Base-by-base conservation (phyloP, 129 eudicot species). In the Smallanthus sonchifolius region DNA sequence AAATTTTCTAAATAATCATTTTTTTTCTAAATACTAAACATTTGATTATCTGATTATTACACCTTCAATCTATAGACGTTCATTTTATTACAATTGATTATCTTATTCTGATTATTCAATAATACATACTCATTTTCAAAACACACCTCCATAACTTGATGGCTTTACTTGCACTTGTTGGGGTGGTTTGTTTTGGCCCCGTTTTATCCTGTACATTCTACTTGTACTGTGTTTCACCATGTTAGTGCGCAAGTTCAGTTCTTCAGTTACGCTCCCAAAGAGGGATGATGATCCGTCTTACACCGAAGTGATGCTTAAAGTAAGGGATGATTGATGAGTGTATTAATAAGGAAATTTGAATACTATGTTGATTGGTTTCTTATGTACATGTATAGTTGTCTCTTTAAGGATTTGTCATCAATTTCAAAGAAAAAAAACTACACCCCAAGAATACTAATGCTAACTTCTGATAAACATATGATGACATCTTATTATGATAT, bases 181-280 rank as follows among this genome's bases (percentile, higher is more conserved):
- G 98, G 98, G 2, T 94, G 98, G 98, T 60, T 90, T 62, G 86
- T 88, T 64, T 91, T 91, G 71, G 85, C 84, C 63, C 98, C 98
- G 13, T 82, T 94, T 94, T 47, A 86, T 94, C 76, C 38, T 90
- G 36, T 90, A 88, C 62, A 10, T 86, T 10, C 34, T 90, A 68
- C 79, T 84, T 16, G 77, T 90, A 71, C 98, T 97, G 1, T 86
- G 96, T 75, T 90, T 84, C 79, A 90, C 73, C 67, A 76, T 90
- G 65, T 81, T 94, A 81, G 91, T 88, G n/a, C 82, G 78, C 67
- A 94, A 78, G 65, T 94, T 90, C 80, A 79, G 77, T 70, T 2
- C 81, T 20, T 74, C 34, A 9, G 85, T 88, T 14, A 28, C 83
- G 20, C 85, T 89, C 67, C 91, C 97, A 43, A 90, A 70, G 75